Evolutionary conservation across 2,329 filamentous ascomycete genomes (phyloP), one percentile per base, ranked within the genome.

Genomic region (Hypoxylon sp.): DNA sequence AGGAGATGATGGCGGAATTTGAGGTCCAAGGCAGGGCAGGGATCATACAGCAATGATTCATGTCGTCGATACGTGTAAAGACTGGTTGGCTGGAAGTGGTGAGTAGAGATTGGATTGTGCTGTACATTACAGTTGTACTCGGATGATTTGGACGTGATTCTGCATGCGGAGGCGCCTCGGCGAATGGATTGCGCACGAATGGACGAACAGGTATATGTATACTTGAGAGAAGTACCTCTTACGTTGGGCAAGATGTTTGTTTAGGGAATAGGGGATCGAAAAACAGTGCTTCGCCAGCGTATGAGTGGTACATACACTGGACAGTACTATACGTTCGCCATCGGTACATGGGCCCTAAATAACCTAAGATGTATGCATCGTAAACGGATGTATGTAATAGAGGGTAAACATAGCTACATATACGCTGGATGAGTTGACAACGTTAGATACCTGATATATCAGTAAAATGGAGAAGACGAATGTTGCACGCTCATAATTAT

Each of bases 41-140:
- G 67, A 67, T 71, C 54, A 31, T 60, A 67, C 68, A 66, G 63
- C 53, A 62, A 63, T 70, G 69, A 66, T 67, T 71, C 63, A 70
- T 67, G 61, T 44, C 44, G 50, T 70, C 63, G 63, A 71, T 69
- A 71, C 69, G 69, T 70, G 69, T 70, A 70, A 67, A 60, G 58
- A 67, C 63, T 63, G 69, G 69, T 71, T 71, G 69, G 69, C 31
- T 59, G 50, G 44, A 60, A 58, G 65, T 66, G 58, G 47, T 63
- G 37, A 50, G 46, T 60, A 66, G 55, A 66, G 62, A 63, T 53
- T 63, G 66, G 69, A 66, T 62, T 66, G 69, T 58, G 69, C 63
- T 67, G 66, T 69, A 67, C 67, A 67, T 62, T 71, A 70, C 66
- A 70, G 69, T 70, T 71, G 69, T 71, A 71, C 69, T 71, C 69